Evolutionary conservation across 441 rosid genomes (phyloP).

Genomic region (Syzygium malaccense): DNA sequence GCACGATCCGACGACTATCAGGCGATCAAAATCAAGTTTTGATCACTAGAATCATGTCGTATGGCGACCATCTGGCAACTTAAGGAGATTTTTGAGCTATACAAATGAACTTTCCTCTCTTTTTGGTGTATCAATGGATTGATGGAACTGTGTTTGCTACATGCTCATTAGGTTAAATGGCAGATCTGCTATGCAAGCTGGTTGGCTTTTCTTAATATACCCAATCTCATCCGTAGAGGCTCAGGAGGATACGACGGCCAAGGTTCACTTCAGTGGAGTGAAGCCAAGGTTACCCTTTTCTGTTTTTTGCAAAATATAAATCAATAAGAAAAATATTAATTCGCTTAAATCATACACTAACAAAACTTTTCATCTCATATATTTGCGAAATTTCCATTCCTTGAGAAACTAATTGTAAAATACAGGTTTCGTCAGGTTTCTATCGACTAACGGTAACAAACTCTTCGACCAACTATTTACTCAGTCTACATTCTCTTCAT

Average conservation of each 20-base stretch:
- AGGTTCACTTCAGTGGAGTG: slow-evolving; percentile 24
- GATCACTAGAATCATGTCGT: not conserved
- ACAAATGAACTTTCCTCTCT: not conserved
- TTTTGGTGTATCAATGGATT: not conserved
- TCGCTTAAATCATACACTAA: not conserved
- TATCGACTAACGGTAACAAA: not conserved
- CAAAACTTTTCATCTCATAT: not conserved
- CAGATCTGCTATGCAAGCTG: not conserved
- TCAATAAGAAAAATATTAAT: not conserved
- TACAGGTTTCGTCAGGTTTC: not conserved
- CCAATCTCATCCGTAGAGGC: slow-evolving; percentile 7
- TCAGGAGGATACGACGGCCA: slow-evolving; percentile 19
- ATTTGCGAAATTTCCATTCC: not conserved
- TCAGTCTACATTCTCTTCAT: not conserved
- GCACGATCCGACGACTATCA: not conserved
- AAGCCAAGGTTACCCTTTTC: not conserved
- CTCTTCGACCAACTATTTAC: too few species aligned
- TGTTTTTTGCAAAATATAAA: not conserved
- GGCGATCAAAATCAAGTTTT: not conserved
- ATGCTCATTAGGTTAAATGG: not conserved
- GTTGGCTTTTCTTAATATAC: slow-evolving; percentile 6
- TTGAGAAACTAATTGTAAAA: not conserved
- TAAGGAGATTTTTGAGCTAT: not conserved
- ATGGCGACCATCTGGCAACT: not conserved
- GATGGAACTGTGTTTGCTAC: slow-evolving; percentile 18